These are phyloP conservation scores for Penicillium glabrum DNA, from an alignment of 2,329 filamentous ascomycete genomes.

Conservation along the genomic window DNA sequence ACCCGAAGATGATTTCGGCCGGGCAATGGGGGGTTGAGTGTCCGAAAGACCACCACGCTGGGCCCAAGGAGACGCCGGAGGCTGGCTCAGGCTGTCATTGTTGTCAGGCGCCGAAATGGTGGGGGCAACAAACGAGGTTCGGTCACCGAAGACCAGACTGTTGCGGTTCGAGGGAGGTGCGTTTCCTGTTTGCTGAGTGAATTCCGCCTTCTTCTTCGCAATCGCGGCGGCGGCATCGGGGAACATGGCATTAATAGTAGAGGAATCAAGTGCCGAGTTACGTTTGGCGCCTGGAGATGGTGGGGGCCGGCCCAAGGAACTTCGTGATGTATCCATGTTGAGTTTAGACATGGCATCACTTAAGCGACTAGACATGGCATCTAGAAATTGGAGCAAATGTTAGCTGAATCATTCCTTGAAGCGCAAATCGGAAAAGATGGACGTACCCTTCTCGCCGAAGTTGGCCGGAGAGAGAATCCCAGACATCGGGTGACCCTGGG, in stretches of 20 bases:
- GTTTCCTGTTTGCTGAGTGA: conserved; percentile 90
- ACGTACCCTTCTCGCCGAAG: conserved; percentile 84
- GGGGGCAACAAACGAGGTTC: conserved; percentile 71
- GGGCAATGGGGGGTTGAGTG: conserved; percentile 53
- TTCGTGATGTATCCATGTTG: conserved; percentile 81
- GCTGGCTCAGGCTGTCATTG: conserved; percentile 59
- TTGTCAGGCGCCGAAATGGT: conserved; percentile 70
- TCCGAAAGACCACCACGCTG: conserved; percentile 51
- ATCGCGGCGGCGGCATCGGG: conserved; percentile 98
- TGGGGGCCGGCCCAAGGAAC: conserved; percentile 79
- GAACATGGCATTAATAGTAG: conserved; percentile 98
- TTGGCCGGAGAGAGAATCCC: conserved; percentile 90
- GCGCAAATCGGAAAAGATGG: neutral
- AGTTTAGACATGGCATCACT: conserved; percentile 97
- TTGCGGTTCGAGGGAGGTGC: conserved; percentile 90
- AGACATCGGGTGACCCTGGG: conserved; percentile 96
- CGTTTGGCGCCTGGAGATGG: conserved; percentile 79
- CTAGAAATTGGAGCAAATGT: conserved; percentile 47
- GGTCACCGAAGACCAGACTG: conserved; percentile 75
- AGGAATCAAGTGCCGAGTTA: conserved; percentile 89
- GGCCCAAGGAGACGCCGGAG: conserved; percentile 80
- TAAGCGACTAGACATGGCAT: conserved; percentile 94
- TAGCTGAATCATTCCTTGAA: neutral
- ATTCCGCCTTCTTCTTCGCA: conserved; percentile 96
- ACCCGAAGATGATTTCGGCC: conserved; percentile 76